Evolutionary conservation across 495 filamentous ascomycete genomes (phyloP).

Genomic region (Xeromyces bisporus): DNA sequence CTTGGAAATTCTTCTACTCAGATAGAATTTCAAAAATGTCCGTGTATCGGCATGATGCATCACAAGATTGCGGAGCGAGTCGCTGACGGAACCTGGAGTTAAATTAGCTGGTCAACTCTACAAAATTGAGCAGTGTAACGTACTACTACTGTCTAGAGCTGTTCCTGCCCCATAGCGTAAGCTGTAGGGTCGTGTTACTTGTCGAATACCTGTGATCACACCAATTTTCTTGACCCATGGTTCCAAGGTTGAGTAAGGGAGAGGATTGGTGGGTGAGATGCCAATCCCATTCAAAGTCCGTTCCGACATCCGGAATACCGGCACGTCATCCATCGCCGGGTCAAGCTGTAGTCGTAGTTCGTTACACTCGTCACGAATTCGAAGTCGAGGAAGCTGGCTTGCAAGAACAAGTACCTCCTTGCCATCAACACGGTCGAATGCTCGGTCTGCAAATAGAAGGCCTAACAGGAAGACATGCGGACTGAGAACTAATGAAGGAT

Average conservation of each 20-base stretch:
- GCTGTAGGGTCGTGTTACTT: constrained; percentile 16
- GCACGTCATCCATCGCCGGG: constrained; percentile 7
- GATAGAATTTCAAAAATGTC: constrained; percentile 20
- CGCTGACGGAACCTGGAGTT: constrained; percentile 13
- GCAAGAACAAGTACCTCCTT: constrained; percentile 13
- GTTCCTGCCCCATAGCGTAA: constrained; percentile 21
- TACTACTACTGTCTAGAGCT: constrained; percentile 19
- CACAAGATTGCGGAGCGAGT: constrained; percentile 18
- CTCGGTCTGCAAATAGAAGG: constrained; percentile 17
- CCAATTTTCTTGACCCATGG: constrained; percentile 16
- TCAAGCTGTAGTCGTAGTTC: constrained; percentile 4
- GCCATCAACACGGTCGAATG: constrained; percentile 11
- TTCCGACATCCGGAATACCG: constrained; percentile 12
- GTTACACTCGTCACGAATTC: constrained; percentile 10
- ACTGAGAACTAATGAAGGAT: constrained; percentile 18
- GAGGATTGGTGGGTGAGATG: constrained; percentile 15
- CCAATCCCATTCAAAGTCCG: constrained; percentile 12
- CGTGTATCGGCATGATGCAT: constrained; percentile 16
- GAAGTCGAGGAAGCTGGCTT: constrained; percentile 10
- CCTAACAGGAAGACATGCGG: constrained; percentile 19
- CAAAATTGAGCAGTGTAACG: constrained; percentile 2
- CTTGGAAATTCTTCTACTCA: constrained; percentile 13
- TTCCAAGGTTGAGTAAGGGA: constrained; percentile 17
- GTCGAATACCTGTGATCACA: constrained; percentile 14
- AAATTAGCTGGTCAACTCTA: constrained; percentile 3